A percentile compares a stretch with the other conserved stretches of the same genome.
Evolutionary conservation across 345 rosid genomes (phyloP).

Genomic region (Adansonia digitata): DNA sequence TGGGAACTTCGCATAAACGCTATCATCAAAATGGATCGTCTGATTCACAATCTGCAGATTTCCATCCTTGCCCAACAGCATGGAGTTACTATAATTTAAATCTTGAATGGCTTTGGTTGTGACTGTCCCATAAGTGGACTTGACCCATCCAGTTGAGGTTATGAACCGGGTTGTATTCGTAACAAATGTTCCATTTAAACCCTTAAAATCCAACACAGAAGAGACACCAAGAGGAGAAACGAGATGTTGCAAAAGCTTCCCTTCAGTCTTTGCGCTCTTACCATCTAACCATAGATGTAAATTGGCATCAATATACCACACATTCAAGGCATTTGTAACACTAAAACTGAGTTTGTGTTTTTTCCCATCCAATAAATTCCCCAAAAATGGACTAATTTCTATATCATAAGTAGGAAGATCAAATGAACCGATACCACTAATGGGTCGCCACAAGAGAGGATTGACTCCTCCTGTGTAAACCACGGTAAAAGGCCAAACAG

Average conservation of each 20-base stretch:
- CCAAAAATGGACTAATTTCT: slow-evolving; percentile 68
- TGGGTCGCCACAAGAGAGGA: slow-evolving; percentile 84
- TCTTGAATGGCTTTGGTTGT: slow-evolving; percentile 44
- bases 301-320: slow-evolving; percentile 82
- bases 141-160: slow-evolving; percentile 53
- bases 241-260: slow-evolving; percentile 46
- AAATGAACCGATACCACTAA: slow-evolving; percentile 71
- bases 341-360: slow-evolving; percentile 53
- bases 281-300: slow-evolving; percentile 81
- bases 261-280: slow-evolving; percentile 41
- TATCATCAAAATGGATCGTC: slow-evolving; percentile 46
- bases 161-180: slow-evolving; percentile 49
- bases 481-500: slow-evolving; percentile 87
- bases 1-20: slow-evolving; percentile 27
- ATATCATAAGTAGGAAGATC: slow-evolving; percentile 82
- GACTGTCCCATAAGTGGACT: slow-evolving; percentile 60
- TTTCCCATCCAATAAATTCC: slow-evolving; percentile 61
- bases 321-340: slow-evolving; percentile 74
- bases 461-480: slow-evolving; percentile 80
- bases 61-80: slow-evolving; percentile 50
- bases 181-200: slow-evolving; percentile 51
- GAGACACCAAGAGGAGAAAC: slow-evolving; percentile 34
- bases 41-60: slow-evolving; percentile 59
- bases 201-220: slow-evolving; percentile 37
- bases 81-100: slow-evolving; percentile 47